Conservation (phyloP, 192 early-diverging fungal species). For the Coemansia umbellata region DNA sequence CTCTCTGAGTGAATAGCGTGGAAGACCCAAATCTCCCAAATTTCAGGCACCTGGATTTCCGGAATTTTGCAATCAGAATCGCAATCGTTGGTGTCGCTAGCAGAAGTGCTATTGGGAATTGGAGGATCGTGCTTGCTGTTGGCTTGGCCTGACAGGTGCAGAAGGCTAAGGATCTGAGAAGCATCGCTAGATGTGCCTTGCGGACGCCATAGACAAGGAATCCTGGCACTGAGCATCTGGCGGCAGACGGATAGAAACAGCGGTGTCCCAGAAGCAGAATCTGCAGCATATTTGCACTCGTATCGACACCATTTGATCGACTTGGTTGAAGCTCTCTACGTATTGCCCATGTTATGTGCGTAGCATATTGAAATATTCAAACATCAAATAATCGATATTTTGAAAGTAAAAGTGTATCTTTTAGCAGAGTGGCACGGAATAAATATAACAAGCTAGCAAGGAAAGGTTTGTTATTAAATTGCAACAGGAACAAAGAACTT, state of each 20-base stretch:
- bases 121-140: too few species aligned
- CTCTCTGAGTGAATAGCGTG: constrained; percentile 13
- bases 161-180: neutral
- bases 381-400: too few species aligned
- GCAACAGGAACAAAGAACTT: constrained; percentile 18
- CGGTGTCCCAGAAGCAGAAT: neutral
- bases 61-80: too few species aligned
- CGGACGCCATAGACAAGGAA: constrained; percentile 43
- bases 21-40: constrained; percentile 43
- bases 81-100: neutral
- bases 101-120: neutral
- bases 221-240: constrained; percentile 26
- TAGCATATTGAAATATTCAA: neutral
- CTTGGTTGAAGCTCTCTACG: constrained; percentile 20
- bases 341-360: neutral
- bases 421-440: too few species aligned
- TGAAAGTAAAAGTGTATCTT: too few species aligned
- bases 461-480: neutral
- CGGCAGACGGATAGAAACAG: constrained; percentile 28
- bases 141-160: neutral
- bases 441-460: neutral
- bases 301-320: constrained; percentile 44
- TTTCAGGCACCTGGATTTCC: constrained; percentile 1
- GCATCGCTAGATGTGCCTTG: constrained; percentile 5
- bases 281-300: constrained; percentile 11